These are phyloP conservation scores for Auricularia heimuer DNA, from an alignment of 768 basidiomycete genomes.

Conservation along the genomic window DNA sequence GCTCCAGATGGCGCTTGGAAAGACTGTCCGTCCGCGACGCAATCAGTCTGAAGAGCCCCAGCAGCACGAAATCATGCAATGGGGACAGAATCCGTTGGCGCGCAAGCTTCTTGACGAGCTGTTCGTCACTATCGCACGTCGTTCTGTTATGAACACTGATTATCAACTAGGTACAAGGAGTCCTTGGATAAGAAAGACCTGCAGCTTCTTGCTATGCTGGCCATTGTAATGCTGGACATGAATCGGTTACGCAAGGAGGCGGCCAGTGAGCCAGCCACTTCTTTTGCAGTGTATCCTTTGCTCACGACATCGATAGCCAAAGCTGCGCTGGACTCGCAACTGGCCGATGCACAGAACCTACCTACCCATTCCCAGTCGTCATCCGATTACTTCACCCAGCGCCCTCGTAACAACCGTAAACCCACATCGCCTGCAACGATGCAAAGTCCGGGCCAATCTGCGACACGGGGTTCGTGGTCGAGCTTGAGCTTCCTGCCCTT, in stretches of 20 bases:
- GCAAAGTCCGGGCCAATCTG: conserved; percentile 2
- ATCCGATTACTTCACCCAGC: not conserved
- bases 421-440: conserved; percentile 3
- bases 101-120: conserved; percentile 10
- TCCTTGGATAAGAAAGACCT: conserved; percentile 48
- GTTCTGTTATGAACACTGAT: not conserved
- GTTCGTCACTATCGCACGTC: conserved; percentile 8
- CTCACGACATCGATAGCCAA: too few species aligned
- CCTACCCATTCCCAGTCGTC: not conserved
- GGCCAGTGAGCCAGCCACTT: not conserved
- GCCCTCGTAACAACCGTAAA: not conserved
- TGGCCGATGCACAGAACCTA: too few species aligned
- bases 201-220: conserved; percentile 74
- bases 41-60: not conserved
- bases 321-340: too few species aligned
- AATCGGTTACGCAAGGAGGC: conserved; percentile 9
- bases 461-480: conserved; percentile 66
- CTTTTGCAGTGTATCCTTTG: not conserved
- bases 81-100: conserved; percentile 12
- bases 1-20: conserved; percentile 40
- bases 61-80: conserved; percentile 1
- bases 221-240: conserved; percentile 54
- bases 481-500: conserved; percentile 17
- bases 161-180: conserved; percentile 30
- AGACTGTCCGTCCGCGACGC: not conserved